Evolutionary conservation across 768 basidiomycete genomes (phyloP).

Genomic region (Naganishia friedmannii): DNA sequence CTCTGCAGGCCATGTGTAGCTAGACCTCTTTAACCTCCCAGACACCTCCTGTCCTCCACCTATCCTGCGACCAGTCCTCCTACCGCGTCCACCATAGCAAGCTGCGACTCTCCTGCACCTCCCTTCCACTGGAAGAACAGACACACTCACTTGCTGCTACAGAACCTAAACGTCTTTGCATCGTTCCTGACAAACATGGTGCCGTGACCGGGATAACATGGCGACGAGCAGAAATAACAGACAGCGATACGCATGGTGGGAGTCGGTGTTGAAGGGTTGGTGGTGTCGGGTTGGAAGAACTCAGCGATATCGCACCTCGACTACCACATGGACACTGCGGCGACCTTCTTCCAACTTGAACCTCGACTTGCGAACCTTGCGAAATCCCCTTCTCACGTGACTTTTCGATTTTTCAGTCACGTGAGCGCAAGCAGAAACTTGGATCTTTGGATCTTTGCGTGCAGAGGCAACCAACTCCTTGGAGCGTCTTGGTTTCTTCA

Average conservation of each 20-base stretch:
- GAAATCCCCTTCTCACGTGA: constrained; percentile 4
- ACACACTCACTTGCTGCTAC: constrained; percentile 80
- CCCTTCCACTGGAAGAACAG: too few relatives aligned
- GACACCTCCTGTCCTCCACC: too few relatives aligned
- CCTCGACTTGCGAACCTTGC: not conserved
- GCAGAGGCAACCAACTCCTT: not conserved
- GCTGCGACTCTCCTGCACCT: too few relatives aligned
- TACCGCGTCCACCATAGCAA: too few relatives aligned
- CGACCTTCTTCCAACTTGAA: not conserved
- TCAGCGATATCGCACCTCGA: not conserved
- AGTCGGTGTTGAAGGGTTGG: not conserved
- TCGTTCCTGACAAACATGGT: constrained; percentile 92
- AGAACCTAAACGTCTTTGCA: constrained; percentile 95
- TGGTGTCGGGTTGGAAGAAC: not conserved
- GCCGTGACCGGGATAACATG: constrained; percentile 25
- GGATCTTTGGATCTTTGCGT: constrained; percentile 21
- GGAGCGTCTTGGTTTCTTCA: not conserved
- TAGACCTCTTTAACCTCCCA: too few relatives aligned
- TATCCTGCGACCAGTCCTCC: too few relatives aligned
- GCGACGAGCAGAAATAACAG: constrained; percentile 28
- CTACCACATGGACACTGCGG: not conserved
- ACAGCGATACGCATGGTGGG: constrained; percentile 26
- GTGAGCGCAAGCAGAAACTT: constrained; percentile 3
- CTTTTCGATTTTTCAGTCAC: constrained; percentile 6
- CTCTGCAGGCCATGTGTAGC: too few relatives aligned